Evolutionary conservation across 306 rosid genomes (phyloP).

Genomic region (Prunus davidiana): DNA sequence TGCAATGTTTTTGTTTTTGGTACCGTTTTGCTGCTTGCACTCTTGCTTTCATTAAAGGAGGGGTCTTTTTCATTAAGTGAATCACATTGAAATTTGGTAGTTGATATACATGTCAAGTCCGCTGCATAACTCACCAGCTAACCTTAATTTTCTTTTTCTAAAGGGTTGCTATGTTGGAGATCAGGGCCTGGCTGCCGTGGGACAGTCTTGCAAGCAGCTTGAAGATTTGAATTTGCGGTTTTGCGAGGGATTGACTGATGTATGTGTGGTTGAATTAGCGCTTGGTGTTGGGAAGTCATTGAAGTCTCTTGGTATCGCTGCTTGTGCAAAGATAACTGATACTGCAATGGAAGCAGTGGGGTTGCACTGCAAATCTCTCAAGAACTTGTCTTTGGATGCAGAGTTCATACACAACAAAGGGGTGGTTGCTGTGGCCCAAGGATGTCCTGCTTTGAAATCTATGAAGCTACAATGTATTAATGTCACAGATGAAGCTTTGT

Average conservation of each 20-base stretch:
- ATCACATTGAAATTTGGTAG: neutral
- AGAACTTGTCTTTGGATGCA: slow-evolving; percentile 71
- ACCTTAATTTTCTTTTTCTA: slow-evolving; percentile 22
- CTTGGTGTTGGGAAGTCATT: slow-evolving; percentile 67
- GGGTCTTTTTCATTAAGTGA: too few relatives aligned
- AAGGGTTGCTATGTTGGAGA: slow-evolving; percentile 98
- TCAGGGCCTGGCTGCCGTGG: slow-evolving; percentile 79
- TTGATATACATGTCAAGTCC: neutral
- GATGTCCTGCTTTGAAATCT: slow-evolving; percentile 72
- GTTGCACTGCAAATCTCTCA: slow-evolving; percentile 63
- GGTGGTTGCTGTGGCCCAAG: slow-evolving; percentile 72
- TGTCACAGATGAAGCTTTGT: slow-evolving; percentile 87
- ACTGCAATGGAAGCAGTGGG: slow-evolving; percentile 80
- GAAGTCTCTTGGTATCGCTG: slow-evolving; percentile 83
- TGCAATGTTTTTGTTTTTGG: neutral
- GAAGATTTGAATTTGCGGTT: slow-evolving; percentile 88
- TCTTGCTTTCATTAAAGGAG: neutral
- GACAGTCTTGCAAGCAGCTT: slow-evolving; percentile 74
- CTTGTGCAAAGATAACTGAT: slow-evolving; percentile 83
- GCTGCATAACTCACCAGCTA: neutral
- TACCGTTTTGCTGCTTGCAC: neutral
- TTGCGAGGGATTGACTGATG: slow-evolving; percentile 88
- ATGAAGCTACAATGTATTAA: slow-evolving; percentile 80
- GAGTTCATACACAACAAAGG: slow-evolving; percentile 81
- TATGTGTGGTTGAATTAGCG: slow-evolving; percentile 65